Conservation (phyloP, 2,329 filamentous ascomycete genomes). For the Pseudogymnoascus sp. region DNA sequence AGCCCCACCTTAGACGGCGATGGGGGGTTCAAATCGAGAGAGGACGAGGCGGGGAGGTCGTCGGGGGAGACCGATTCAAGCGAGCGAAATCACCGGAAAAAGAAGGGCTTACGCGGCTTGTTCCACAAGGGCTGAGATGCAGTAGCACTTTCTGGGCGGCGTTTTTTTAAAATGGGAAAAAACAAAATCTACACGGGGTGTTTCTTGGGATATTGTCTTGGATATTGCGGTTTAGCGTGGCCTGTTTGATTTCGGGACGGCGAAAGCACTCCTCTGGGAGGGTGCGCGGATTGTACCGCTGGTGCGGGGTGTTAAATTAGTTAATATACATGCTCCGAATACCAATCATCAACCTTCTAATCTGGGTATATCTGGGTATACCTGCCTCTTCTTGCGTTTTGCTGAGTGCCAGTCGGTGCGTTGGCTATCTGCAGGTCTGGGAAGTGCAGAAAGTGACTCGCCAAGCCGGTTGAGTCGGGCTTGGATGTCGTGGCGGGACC, state of each 20-base stretch:
- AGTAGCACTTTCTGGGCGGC: constrained; percentile 1
- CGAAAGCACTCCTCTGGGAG: background rate
- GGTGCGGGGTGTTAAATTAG: constrained; percentile 3
- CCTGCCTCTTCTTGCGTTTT: background rate
- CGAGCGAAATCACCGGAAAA: background rate
- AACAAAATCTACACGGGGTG: background rate
- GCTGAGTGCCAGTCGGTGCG: background rate
- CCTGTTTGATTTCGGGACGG: background rate
- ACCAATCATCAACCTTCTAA: background rate
- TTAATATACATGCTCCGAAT: background rate
- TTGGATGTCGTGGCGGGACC: background rate
- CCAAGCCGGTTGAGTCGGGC: constrained; percentile 1
- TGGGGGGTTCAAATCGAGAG: constrained; percentile 15
- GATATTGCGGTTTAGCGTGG: background rate
- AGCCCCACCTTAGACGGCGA: constrained; percentile 13
- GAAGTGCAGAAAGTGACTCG: background rate
- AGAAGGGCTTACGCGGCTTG: constrained; percentile 16
- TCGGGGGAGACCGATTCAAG: background rate
- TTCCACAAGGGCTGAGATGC: constrained; percentile 15
- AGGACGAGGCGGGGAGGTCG: constrained; percentile 16
- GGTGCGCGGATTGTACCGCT: background rate
- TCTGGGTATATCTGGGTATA: background rate
- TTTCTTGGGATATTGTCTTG: background rate
- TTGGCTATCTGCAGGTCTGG: background rate
- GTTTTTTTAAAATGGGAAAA: background rate